Evolutionary conservation across 441 rosid genomes (phyloP).

Genomic region (Rhodomyrtus psidioides): DNA sequence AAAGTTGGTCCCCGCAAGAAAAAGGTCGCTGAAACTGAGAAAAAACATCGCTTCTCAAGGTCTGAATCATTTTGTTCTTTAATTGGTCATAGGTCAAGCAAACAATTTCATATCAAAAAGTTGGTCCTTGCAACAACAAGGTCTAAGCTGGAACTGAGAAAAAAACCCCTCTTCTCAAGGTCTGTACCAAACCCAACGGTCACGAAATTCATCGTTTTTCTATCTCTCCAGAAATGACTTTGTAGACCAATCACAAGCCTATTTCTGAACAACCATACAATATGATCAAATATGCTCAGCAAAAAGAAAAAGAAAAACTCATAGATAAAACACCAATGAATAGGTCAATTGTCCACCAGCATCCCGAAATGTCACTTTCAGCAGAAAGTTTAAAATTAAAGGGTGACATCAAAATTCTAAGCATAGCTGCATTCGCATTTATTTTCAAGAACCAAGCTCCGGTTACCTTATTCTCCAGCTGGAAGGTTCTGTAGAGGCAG

Average conservation of each 20-base stretch:
- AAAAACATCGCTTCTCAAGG: neutral
- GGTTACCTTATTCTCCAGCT: neutral
- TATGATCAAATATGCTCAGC: neutral
- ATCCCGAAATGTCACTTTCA: neutral
- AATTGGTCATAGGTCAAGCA: neutral
- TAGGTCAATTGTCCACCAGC: neutral
- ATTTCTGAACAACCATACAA: neutral
- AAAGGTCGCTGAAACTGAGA: neutral
- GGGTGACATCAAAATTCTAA: conserved; percentile 12
- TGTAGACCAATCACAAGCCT: neutral
- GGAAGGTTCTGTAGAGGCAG: neutral
- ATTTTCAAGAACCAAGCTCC: neutral
- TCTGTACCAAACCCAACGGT: neutral
- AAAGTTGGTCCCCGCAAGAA: neutral
- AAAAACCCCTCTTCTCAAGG: neutral
- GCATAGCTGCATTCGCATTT: conserved; percentile 6
- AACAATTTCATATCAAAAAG: neutral
- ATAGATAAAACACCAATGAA: neutral
- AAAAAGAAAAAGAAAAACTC: neutral
- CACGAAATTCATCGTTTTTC: neutral
- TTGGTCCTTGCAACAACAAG: neutral
- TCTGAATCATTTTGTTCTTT: neutral
- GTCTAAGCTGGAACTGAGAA: neutral
- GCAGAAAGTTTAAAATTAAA: conserved; percentile 5
- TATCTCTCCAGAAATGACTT: neutral